Evolutionary conservation across 139 green algal genomes (phyloP), one percentile per base, ranked within the genome.

Genomic region (Chlamydomonas sphaeroides): DNA sequence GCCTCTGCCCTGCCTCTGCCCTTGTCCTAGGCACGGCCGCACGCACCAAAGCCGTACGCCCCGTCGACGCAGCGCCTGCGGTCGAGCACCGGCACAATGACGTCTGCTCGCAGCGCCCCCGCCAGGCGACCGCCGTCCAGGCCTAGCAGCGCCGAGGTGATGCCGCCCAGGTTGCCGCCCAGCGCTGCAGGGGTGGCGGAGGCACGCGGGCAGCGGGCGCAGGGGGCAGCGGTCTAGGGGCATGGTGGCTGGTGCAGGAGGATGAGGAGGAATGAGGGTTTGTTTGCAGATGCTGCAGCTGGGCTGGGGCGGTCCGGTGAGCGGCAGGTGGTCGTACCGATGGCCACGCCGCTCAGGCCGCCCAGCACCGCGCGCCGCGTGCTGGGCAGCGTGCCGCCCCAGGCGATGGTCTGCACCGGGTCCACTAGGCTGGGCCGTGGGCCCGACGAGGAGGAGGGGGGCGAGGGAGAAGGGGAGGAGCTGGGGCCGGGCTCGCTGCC

Each of bases 141-240:
- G 28, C 80, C 65, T 6, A 99, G 86, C 53, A 98, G 87, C n/a
- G 28, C 70, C 63, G 87, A 93, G 36, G 94, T 98, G 17, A 95
- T 39, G 36, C 89, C 89, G 21, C 80, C 83, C 17, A 99, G 90
- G 80, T 99, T 99, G 71, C 95, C 94, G 2, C 92, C 95, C 36
- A 99, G 82, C 11, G 90, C 93, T 95, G 91, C 30, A 25, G 15
- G 56, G 35, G n/a, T 3, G 28, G 15, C 17, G 63, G 15, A 69
- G 14, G 63, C 17, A 23, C 21, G n/a, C 32, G 61, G 42, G 68
- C 51, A 23, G 61, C 11, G 45, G 45, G 11, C 45, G 45, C 11
- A 14, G 45, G 14, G 45, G 45, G 45, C n/a, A n/a, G n/a, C n/a
- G n/a, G n/a, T n/a, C n/a, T n/a, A n/a, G n/a, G n/a, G n/a, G n/a